Evolutionary conservation across 495 filamentous ascomycete species (phyloP), one percentile per base, ranked within the genome.

Genomic region (Aspergillus ellipticus): DNA sequence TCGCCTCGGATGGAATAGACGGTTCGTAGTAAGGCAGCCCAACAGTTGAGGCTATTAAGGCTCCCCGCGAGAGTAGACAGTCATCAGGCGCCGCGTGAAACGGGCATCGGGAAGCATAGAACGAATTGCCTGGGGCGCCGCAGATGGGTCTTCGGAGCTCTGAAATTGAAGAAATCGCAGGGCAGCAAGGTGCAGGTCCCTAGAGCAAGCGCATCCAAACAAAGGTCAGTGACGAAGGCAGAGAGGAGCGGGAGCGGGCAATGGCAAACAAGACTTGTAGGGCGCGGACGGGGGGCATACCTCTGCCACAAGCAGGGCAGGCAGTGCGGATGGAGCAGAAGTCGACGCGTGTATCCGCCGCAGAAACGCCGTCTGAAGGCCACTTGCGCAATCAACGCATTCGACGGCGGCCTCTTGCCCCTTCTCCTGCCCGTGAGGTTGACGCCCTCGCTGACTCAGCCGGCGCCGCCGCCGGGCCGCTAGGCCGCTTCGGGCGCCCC

Each of bases 401-500:
- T 70, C 61, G 58, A 66, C 64, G 65, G 57, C 68, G 62, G 61
- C 62, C 54, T 59, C 58, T 53, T 50, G 70, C 74, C 72, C 72
- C 69, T 74, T 72, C 66, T 68, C 62, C 58, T 65, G 59, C 65
- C 57, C 43, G 61, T 66, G 71, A 67, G 69, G 72, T 77, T 68
- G 74, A 72, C 66, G 68, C 63, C 58, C 59, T 52, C 54, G 74
- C 72, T 78, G 69, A 78, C 65, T 78, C 71, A 78, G 62, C 65
- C 31, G 45, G 51, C 53, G 57, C 35, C 59, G 41, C 49, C 46
- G 53, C 28, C 47, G 1, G 33, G 19, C 31, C 58, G 62, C 74
- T 78, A 78, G 71, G 39, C 75, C 66, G 48, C 39, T 72, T 78
- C 51, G 39, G 70, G 73, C 43, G 31, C 29, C 63, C 65, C 60